These are phyloP conservation scores for Termitomyces sp. DNA, from an alignment of 768 basidiomycete species.

Conservation along the genomic window DNA sequence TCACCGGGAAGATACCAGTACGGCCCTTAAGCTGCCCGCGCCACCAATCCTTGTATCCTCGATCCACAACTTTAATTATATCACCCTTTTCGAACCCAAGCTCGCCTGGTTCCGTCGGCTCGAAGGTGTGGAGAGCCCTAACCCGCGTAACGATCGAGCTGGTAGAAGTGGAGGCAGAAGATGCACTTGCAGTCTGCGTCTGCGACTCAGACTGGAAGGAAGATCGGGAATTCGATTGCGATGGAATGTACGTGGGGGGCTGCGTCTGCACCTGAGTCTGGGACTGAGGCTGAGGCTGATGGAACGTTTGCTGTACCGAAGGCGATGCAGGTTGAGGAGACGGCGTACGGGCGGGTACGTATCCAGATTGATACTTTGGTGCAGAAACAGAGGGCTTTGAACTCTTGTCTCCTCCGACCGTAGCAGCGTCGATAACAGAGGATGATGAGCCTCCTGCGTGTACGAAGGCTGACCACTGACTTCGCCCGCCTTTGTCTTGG, in stretches of 20 bases:
- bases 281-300: constrained; percentile 18
- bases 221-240: constrained; percentile 8
- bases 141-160: constrained; percentile 68
- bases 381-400: constrained; percentile 18
- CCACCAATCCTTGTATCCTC: constrained; percentile 97
- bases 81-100: constrained; percentile 90
- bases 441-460: constrained; percentile 22
- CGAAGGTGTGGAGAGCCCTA: constrained; percentile 83
- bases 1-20: constrained; percentile 95
- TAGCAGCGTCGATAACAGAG: constrained; percentile 16
- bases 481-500: constrained; percentile 82
- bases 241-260: constrained; percentile 1
- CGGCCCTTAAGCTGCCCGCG: constrained; percentile 84
- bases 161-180: not conserved
- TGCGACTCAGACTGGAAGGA: constrained; percentile 15
- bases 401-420: constrained; percentile 14
- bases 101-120: constrained; percentile 84
- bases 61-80: constrained; percentile 90
- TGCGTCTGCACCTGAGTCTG: constrained; percentile 17
- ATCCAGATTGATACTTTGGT: constrained; percentile 45
- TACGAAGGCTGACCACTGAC: constrained; percentile 44
- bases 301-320: not conserved
- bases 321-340: constrained; percentile 23
- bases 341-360: constrained; percentile 53
- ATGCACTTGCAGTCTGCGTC: not conserved